Conservation (phyloP, 2,329 filamentous ascomycete species). For the Gnomoniopsis smithogilvyi region DNA sequence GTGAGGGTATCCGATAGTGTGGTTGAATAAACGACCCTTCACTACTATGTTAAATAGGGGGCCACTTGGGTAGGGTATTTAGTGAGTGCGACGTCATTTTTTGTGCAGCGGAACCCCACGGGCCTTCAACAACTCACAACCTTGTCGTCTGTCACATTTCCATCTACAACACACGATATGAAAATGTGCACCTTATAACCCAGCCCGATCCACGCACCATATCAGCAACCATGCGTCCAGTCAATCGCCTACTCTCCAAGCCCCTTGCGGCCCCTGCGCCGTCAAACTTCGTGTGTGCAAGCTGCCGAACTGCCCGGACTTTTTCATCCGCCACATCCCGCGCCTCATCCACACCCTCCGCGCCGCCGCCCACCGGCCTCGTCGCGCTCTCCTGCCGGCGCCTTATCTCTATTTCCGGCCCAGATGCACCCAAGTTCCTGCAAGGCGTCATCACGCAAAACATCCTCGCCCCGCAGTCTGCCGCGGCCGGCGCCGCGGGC, state of each 20-base stretch:
- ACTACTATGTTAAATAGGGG: no score
- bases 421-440: conserved; percentile 78
- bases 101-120: not conserved
- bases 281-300: conserved; percentile 10
- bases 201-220: not conserved
- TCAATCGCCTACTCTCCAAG: not conserved
- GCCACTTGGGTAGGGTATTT: no score
- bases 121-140: no score
- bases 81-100: not conserved
- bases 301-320: conserved; percentile 7
- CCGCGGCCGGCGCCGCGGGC: conserved; percentile 19
- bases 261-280: not conserved
- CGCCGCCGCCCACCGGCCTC: conserved; percentile 44
- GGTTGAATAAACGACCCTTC: no score
- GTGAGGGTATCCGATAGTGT: no score
- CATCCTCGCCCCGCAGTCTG: conserved; percentile 41
- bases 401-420: conserved; percentile 75
- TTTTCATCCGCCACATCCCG: conserved; percentile 1
- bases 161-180: not conserved
- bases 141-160: no score
- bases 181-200: not conserved
- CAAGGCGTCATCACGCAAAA: conserved; percentile 83
- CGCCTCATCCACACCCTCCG: conserved; percentile 27
- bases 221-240: not conserved
- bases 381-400: conserved; percentile 67